These are phyloP conservation scores for Cruciata laevipes DNA, from an alignment of 257 asterid species.

Conservation along the genomic window DNA sequence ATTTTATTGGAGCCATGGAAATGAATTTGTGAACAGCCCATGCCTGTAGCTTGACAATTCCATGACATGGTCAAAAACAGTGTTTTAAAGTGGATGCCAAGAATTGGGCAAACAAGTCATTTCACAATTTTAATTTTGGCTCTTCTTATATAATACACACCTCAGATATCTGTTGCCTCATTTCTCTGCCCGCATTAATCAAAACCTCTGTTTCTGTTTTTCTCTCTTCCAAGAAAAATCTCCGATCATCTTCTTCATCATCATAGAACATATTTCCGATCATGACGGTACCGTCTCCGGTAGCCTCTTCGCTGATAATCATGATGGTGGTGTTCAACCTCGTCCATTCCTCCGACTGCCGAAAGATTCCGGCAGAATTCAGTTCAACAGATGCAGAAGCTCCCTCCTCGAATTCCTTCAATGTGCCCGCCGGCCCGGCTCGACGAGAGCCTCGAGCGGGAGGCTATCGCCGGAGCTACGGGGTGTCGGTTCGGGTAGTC, in stretches of 20 bases:
- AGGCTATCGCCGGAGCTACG: conserved; percentile 9
- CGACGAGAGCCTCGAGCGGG: conserved; percentile 22
- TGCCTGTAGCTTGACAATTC: background rate
- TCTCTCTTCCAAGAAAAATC: background rate
- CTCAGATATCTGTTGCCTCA: conserved; percentile 23
- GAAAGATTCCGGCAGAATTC: conserved; percentile 19
- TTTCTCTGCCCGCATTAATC: conserved; percentile 17
- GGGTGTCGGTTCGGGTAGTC: conserved; percentile 28
- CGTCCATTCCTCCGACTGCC: conserved; percentile 27
- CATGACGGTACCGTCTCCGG: conserved; percentile 30
- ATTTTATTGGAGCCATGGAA: background rate
- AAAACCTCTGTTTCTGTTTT: background rate
- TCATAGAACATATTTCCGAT: background rate
- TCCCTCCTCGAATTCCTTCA: conserved; percentile 17
- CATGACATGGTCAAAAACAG: conserved; percentile 4
- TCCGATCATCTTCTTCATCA: background rate
- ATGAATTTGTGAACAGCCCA: background rate
- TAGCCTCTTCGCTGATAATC: conserved; percentile 17
- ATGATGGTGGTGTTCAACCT: conserved; percentile 15
- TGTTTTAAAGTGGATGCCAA: background rate
- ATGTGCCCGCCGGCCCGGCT: conserved; percentile 18
- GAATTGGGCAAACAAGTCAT: conserved; percentile 28
- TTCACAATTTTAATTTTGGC: background rate
- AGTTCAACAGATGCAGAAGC: background rate
- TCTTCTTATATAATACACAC: conserved; percentile 9